phyloP scores from a whole-genome alignment of 2,329 filamentous ascomycete species.

The Fusarium sp. region DNA sequence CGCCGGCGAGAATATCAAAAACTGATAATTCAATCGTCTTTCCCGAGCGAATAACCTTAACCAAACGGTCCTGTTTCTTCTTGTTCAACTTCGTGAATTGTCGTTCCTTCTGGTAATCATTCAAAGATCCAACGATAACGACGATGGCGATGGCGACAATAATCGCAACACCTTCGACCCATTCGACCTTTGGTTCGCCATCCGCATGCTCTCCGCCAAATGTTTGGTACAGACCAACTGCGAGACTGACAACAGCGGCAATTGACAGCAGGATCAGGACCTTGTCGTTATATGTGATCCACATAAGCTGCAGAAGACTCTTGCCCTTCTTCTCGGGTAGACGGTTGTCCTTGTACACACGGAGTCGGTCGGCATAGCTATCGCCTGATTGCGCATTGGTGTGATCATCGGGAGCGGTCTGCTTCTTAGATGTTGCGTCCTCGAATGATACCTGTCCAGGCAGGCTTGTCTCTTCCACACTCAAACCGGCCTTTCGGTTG shows the following conservation, averaged over 20 bases:
- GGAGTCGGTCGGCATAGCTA: constrained; percentile 71
- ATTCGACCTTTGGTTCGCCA: constrained; percentile 71
- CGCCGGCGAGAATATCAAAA: constrained; percentile 75
- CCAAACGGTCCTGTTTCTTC: constrained; percentile 80
- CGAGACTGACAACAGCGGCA: constrained; percentile 78
- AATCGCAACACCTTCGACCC: constrained; percentile 86
- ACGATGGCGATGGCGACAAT: constrained; percentile 84
- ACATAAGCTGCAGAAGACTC: constrained; percentile 77
- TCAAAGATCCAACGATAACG: constrained; percentile 79
- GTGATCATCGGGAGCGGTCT: constrained; percentile 46
- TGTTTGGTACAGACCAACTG: constrained; percentile 80
- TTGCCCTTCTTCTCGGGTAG: constrained; percentile 81
- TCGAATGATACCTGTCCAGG: constrained; percentile 77
- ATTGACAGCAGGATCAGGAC: constrained; percentile 78
- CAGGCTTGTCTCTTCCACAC: constrained; percentile 76
- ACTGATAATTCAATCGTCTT: constrained; percentile 76
- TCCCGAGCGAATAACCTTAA: constrained; percentile 79
- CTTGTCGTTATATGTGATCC: constrained; percentile 88
- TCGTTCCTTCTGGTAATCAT: constrained; percentile 84
- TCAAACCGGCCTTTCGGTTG: constrained; percentile 78
- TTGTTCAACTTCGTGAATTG: constrained; percentile 83
- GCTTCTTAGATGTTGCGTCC: constrained; percentile 65
- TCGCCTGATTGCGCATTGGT: constrained; percentile 18
- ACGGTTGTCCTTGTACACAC: constrained; percentile 78
- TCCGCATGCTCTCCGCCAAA: constrained; percentile 68